Evolutionary conservation across 768 basidiomycete genomes (phyloP), one percentile per base, ranked within the genome.

Genomic region (Gyrodon lividus): DNA sequence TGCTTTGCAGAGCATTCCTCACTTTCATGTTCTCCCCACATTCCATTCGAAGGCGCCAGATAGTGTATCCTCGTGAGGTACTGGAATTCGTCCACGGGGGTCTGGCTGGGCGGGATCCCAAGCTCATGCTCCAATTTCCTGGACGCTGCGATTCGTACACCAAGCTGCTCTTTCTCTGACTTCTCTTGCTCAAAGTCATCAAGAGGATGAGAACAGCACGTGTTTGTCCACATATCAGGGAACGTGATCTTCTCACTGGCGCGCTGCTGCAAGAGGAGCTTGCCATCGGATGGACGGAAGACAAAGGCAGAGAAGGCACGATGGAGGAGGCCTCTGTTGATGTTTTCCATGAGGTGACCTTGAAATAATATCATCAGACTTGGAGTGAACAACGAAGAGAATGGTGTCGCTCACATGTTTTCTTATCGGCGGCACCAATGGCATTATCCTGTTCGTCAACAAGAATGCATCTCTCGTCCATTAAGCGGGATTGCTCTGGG

Each of bases 21-120:
- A 93, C 96, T 84, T 84, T 99, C 97, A 60, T 99, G 97, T 69
- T 99, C 97, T 39, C 97, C 97, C 97, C 97, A 98, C 63, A 87
- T 73, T 4, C 89, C 94, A 68, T 89, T 70, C 9, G 90, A 92
- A 3, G 97, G 94, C 0, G 97, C 97, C 40, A 98, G 83, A 69
- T 99, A 99, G 71, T 98, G 97, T 62, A 99, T 98, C 55, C 90
- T 81, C 13, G 97, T 95, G 47, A 99, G 75, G 71, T 96, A 99
- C 59, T 94, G 91, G 71, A 98, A 98, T 53, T 87, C 71, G 52
- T 93, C 89, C 38, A 89, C 69, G 2, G 89, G 85, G 0, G 92
- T 86, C 67, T 96, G 87, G 33, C 60, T 72, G 42, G 61, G 73
- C 4, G 92, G 93, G 58, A 98, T 97, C 26, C 97, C 97, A 17